phyloP scores from a whole-genome alignment of 2,329 filamentous ascomycete species.

The Botrytis paeoniae region DNA sequence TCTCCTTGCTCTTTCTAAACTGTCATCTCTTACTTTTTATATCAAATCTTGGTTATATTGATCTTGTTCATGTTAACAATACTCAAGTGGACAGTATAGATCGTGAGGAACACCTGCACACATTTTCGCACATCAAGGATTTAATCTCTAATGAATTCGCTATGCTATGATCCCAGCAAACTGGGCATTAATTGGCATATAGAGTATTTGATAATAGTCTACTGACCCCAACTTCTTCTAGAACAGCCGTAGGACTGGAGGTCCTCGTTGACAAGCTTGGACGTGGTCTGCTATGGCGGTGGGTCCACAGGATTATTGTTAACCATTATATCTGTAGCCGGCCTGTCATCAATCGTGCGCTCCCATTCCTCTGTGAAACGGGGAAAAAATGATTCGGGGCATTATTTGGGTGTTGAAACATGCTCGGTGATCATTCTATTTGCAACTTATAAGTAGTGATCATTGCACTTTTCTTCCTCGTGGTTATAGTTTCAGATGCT shows the following conservation, averaged over 20 bases:
- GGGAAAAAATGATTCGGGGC: fast-evolving
- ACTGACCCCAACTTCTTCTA: neutral
- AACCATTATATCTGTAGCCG: neutral
- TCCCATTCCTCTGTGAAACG: neutral
- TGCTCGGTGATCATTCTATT: neutral
- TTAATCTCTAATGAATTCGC: neutral
- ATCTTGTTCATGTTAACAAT: neutral
- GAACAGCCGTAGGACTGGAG: neutral
- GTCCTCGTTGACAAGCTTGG: neutral
- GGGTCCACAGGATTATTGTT: neutral
- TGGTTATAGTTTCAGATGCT: neutral
- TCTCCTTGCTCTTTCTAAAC: neutral
- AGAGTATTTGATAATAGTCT: neutral
- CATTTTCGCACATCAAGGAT: neutral
- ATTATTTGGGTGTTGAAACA: neutral
- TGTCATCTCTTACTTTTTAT: neutral
- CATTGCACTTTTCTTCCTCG: neutral
- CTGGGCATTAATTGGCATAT: neutral
- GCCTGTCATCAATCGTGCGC: neutral
- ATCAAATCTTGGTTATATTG: neutral
- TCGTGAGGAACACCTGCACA: neutral
- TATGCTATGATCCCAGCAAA: neutral
- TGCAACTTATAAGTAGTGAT: neutral
- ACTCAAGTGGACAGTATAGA: neutral
- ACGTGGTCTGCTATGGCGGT: neutral